These are phyloP conservation scores for Populus tomentosa DNA, from an alignment of 441 rosid genomes.

Conservation along the genomic window DNA sequence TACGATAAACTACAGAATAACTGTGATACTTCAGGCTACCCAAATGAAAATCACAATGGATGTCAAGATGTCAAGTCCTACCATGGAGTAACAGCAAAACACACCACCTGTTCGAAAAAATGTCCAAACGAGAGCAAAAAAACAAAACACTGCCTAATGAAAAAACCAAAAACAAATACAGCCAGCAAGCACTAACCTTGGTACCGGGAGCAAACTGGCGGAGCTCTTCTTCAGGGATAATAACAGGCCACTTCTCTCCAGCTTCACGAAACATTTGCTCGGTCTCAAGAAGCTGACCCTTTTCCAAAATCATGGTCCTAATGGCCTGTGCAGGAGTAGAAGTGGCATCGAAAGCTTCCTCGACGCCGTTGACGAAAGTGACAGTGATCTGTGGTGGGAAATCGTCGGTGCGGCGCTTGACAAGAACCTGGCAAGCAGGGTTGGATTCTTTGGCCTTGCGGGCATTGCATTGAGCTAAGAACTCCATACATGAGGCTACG, in stretches of 20 bases:
- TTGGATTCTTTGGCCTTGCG: slow-evolving; percentile 86
- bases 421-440: slow-evolving; percentile 67
- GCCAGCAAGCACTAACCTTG: slow-evolving; percentile 45
- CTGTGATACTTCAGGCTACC: not conserved
- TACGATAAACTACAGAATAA: not conserved
- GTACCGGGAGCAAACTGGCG: slow-evolving; percentile 60
- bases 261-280: slow-evolving; percentile 96
- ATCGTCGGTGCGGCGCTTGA: slow-evolving; percentile 88
- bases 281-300: slow-evolving; percentile 75
- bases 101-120: too few species aligned
- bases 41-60: not conserved
- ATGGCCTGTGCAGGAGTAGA: slow-evolving; percentile 70
- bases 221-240: slow-evolving; percentile 81
- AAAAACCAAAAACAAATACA: not conserved
- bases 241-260: slow-evolving; percentile 85
- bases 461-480: slow-evolving; percentile 89
- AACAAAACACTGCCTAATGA: not conserved
- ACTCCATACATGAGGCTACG: slow-evolving; percentile 77
- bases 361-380: slow-evolving; percentile 82
- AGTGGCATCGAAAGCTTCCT: slow-evolving; percentile 74
- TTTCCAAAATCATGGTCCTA: slow-evolving; percentile 75
- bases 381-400: slow-evolving; percentile 77
- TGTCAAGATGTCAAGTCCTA: too few species aligned
- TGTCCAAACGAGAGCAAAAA: not conserved
- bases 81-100: too few species aligned